Conservation (phyloP, 768 basidiomycete species). For the Coprinopsis marcescibilis region DNA sequence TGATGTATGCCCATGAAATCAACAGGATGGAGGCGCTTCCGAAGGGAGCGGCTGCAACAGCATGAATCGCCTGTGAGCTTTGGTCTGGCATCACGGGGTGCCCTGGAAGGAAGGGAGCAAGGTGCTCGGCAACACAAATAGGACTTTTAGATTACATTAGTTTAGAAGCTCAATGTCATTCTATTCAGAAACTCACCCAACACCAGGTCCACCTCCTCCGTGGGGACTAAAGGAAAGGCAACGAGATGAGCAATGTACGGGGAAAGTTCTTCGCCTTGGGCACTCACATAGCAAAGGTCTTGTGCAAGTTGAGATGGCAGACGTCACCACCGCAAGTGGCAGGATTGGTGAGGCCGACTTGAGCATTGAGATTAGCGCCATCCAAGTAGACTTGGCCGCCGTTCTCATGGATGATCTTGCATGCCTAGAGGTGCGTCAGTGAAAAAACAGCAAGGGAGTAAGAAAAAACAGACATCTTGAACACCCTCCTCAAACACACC, state of each 20-base stretch:
- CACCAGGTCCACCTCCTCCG: constrained; percentile 95
- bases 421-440: constrained; percentile 48
- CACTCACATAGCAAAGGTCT: constrained; percentile 89
- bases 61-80: constrained; percentile 69
- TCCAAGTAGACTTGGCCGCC: constrained; percentile 98
- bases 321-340: constrained; percentile 97
- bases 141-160: constrained; percentile 43
- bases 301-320: constrained; percentile 97
- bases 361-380: constrained; percentile 92
- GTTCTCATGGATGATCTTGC: constrained; percentile 87
- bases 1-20: constrained; percentile 99
- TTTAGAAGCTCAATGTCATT: constrained; percentile 5
- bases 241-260: constrained; percentile 6
- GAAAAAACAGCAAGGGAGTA: not conserved
- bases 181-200: constrained; percentile 51
- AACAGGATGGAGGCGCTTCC: constrained; percentile 93
- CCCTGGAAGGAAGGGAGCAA: constrained; percentile 89
- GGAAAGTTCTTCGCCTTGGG: not conserved
- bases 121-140: constrained; percentile 90
- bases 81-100: constrained; percentile 72
- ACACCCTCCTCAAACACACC: constrained; percentile 96
- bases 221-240: constrained; percentile 59
- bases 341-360: constrained; percentile 88
- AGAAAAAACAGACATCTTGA: constrained; percentile 43
- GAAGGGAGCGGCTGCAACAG: constrained; percentile 88